A percentile compares a stretch with the other conserved stretches of the same genome.
Conservation (phyloP, 2,329 filamentous ascomycete species). For the Metarhizium humberi region DNA sequence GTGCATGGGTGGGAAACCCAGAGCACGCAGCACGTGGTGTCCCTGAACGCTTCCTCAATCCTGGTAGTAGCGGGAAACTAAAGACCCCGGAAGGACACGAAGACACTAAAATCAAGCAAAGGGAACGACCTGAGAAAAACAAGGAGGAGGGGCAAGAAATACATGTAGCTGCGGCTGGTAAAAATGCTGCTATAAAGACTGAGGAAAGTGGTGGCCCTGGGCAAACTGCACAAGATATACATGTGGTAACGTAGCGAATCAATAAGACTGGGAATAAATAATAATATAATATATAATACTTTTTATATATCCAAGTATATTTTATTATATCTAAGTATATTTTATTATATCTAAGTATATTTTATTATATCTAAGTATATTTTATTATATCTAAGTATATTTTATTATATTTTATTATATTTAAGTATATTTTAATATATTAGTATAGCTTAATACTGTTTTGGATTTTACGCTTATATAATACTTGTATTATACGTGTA, state of each 20-base stretch:
- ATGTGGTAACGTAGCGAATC: neutral
- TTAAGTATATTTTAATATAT: too few species aligned
- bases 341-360: too few species aligned
- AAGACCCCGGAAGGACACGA: neutral
- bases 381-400: too few species aligned
- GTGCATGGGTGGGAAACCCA: constrained; percentile 70
- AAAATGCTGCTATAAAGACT: neutral
- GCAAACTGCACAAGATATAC: neutral
- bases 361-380: too few species aligned
- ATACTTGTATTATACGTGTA: too few species aligned
- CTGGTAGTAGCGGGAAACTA: constrained; percentile 13
- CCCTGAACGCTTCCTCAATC: constrained; percentile 61
- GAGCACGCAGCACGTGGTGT: constrained; percentile 63
- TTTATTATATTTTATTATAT: too few species aligned
- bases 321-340: too few species aligned
- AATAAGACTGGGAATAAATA: neutral
- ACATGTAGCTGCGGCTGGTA: neutral
- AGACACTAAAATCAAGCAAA: constrained; percentile 13
- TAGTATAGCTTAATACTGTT: too few species aligned
- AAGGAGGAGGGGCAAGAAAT: neutral
- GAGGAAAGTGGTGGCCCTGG: neutral
- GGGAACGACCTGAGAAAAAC: constrained; percentile 11
- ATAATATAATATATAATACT: neutral
- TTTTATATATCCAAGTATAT: too few species aligned
- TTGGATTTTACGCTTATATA: too few species aligned